Evolutionary conservation across 306 rosid genomes (phyloP).

Genomic region (Gastrolobium bilobum): DNA sequence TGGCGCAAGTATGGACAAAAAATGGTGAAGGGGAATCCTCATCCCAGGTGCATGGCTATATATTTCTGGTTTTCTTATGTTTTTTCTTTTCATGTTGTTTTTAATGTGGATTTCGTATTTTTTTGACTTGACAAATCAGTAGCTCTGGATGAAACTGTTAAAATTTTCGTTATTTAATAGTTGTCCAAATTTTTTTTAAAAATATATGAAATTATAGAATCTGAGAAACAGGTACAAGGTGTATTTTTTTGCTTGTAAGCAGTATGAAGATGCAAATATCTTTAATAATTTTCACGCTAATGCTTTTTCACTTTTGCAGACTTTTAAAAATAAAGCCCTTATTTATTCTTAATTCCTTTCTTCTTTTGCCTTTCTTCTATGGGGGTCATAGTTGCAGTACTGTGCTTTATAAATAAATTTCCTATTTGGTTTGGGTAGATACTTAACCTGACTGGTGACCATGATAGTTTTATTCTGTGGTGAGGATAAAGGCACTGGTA

Average conservation of each 20-base stretch:
- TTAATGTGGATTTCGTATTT: neutral
- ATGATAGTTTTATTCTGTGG: neutral
- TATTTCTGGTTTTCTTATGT: constrained; percentile 12
- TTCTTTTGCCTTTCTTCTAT: neutral
- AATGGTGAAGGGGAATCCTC: constrained; percentile 90
- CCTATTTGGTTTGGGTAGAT: neutral
- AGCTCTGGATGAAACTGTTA: too few relatives aligned
- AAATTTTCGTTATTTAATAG: neutral
- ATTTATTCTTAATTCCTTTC: neutral
- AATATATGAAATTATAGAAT: neutral
- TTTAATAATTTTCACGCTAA: neutral
- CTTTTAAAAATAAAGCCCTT: neutral
- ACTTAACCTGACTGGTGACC: neutral
- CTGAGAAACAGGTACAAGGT: neutral
- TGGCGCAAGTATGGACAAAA: constrained; percentile 96
- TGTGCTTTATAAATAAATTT: neutral
- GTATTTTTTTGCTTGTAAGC: neutral
- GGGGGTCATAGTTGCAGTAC: neutral
- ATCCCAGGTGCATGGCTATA: constrained; percentile 71
- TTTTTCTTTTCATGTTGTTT: neutral
- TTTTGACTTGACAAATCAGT: too few relatives aligned
- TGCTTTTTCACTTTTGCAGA: neutral
- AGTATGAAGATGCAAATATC: constrained; percentile 15
- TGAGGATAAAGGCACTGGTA: constrained; percentile 14
- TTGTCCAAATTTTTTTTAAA: neutral